phyloP scores from a whole-genome alignment of 495 filamentous ascomycete species.

The Penicillium goetzii region DNA sequence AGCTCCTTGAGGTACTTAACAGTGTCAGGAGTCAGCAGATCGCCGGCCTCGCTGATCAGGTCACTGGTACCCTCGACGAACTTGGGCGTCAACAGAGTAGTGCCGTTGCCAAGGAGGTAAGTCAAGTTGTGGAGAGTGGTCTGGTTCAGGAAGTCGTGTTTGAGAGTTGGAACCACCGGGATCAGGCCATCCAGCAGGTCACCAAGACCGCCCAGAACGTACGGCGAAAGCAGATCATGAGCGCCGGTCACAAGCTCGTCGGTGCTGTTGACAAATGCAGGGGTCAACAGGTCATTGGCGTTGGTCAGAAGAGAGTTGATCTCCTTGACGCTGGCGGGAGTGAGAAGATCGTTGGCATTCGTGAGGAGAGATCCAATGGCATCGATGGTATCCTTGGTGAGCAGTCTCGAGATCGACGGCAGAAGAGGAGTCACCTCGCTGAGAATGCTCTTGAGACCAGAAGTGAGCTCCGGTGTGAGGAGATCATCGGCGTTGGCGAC shows the following conservation, averaged over 20 bases:
- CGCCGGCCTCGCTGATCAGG: constrained; percentile 41
- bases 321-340: constrained; percentile 33
- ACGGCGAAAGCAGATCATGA: constrained; percentile 42
- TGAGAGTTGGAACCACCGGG: constrained; percentile 30
- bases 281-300: constrained; percentile 45
- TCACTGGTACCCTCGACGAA: constrained; percentile 38
- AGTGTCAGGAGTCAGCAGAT: constrained; percentile 38
- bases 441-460: constrained; percentile 43
- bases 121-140: constrained; percentile 41
- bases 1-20: constrained; percentile 43
- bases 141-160: constrained; percentile 37
- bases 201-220: constrained; percentile 29
- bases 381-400: constrained; percentile 39
- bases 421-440: constrained; percentile 39
- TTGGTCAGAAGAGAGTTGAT: constrained; percentile 43
- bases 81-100: constrained; percentile 37
- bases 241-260: constrained; percentile 43
- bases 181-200: constrained; percentile 43
- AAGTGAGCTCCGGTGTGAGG: constrained; percentile 40
- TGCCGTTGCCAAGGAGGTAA: constrained; percentile 43
- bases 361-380: constrained; percentile 29
- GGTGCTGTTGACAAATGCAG: constrained; percentile 45
- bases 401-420: constrained; percentile 37
- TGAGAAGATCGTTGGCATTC: constrained; percentile 42
- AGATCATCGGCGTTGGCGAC: constrained; percentile 37